A percentile compares a stretch with the other conserved stretches of the same genome.
Conservation (phyloP, 73 alveolate genomes). For the Paramecium octaurelia region DNA sequence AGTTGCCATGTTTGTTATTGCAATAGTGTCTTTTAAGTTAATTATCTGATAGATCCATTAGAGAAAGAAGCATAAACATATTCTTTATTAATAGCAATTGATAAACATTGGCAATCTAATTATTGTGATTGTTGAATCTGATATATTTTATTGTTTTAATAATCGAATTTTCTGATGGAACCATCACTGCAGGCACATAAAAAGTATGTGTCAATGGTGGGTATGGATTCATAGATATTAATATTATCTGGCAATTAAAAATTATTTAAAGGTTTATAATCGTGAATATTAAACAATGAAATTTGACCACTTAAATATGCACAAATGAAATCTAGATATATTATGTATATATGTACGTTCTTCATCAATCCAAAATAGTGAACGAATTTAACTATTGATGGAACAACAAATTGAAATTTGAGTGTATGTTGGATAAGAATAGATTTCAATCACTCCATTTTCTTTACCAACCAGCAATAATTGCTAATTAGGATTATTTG, state of each 20-base stretch:
- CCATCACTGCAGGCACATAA: conserved; percentile 30
- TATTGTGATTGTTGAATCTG: neutral
- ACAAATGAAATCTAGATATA: neutral
- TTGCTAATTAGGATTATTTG: neutral
- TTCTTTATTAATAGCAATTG: conserved; percentile 13
- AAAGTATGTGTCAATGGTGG: neutral
- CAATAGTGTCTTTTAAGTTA: neutral
- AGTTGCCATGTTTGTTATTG: neutral
- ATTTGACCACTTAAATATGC: conserved; percentile 19
- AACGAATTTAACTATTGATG: neutral
- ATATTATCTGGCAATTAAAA: conserved; percentile 36
- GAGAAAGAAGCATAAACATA: conserved; percentile 19
- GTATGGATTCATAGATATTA: neutral
- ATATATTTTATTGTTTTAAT: neutral
- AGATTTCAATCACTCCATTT: conserved; percentile 8
- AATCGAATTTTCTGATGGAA: neutral
- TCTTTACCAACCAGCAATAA: conserved; percentile 17
- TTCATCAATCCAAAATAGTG: neutral
- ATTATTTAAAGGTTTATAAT: neutral
- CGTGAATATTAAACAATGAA: neutral
- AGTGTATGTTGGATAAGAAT: neutral
- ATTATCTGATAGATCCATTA: conserved; percentile 8
- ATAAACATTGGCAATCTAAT: conserved; percentile 2
- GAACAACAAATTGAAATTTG: neutral
- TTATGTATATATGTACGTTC: neutral